These are phyloP conservation scores for Skeletonema grethae DNA, from an alignment of 108 stramenopile species.

Conservation along the genomic window DNA sequence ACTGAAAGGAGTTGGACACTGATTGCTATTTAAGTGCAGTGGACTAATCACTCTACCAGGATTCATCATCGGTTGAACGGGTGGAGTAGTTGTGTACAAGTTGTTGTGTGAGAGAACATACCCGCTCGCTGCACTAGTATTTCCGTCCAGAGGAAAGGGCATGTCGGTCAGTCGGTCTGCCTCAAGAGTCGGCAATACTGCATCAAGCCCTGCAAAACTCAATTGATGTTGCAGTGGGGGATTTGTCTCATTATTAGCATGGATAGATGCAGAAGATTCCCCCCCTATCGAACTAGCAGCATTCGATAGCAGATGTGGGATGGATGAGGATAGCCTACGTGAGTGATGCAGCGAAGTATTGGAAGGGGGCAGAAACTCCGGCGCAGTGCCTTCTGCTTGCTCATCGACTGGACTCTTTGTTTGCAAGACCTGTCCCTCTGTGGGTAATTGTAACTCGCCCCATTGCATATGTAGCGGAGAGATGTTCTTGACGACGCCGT, in stretches of 20 bases:
- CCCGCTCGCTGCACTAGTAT: neutral
- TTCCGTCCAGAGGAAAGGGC: neutral
- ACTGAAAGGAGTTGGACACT: conserved; percentile 3
- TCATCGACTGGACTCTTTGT: neutral
- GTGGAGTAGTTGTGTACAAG: neutral
- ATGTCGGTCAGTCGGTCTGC: neutral
- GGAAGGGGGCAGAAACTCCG: neutral
- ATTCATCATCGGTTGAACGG: neutral
- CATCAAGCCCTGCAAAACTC: neutral
- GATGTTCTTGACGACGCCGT: neutral
- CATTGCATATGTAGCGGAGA: neutral
- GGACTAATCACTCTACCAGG: conserved; percentile 1
- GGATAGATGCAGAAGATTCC: neutral
- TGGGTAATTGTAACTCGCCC: neutral
- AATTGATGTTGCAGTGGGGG: neutral
- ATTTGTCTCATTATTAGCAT: neutral
- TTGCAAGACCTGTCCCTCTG: neutral
- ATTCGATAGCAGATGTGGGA: neutral
- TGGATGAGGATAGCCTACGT: neutral
- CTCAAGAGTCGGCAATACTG: neutral
- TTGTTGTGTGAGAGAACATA: neutral
- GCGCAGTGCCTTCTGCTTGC: neutral
- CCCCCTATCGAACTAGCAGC: neutral
- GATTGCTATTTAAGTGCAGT: neutral
- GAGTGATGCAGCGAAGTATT: neutral